Percentiles rank a stretch among this genome's conserved stretches.
phyloP scores from a whole-genome alignment of 805 yeast species.

The Ogataea henricii region DNA sequence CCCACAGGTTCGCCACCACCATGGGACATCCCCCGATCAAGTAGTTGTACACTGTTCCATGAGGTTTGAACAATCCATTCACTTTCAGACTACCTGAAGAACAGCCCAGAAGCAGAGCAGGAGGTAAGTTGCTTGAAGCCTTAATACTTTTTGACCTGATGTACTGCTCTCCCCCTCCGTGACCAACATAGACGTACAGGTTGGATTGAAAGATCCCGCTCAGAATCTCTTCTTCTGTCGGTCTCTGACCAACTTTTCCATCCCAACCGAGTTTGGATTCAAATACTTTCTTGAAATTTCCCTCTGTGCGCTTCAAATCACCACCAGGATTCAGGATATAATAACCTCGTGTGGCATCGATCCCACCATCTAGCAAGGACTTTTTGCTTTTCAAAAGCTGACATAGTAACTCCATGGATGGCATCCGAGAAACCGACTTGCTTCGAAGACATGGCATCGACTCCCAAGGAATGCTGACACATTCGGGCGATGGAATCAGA shows the following conservation, averaged over 20 bases:
- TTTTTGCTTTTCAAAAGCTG: slow-evolving; percentile 35
- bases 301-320: slow-evolving; percentile 71
- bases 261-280: slow-evolving; percentile 44
- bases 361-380: slow-evolving; percentile 17
- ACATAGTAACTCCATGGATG: slow-evolving; percentile 54
- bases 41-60: slow-evolving; percentile 78
- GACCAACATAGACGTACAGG: slow-evolving; percentile 82
- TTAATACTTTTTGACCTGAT: slow-evolving; percentile 57
- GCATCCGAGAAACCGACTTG: slow-evolving; percentile 71
- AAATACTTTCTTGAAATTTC: slow-evolving; percentile 50
- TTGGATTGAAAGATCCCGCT: slow-evolving; percentile 43
- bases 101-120: slow-evolving; percentile 80
- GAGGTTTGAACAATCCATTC: slow-evolving; percentile 65
- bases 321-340: slow-evolving; percentile 82
- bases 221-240: slow-evolving; percentile 56
- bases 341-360: slow-evolving; percentile 41
- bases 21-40: slow-evolving; percentile 79
- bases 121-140: slow-evolving; percentile 47
- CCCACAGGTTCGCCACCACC: slow-evolving; percentile 90
- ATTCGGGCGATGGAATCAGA: slow-evolving; percentile 64
- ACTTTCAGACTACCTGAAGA: slow-evolving; percentile 72
- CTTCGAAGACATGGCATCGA: slow-evolving; percentile 57
- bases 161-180: slow-evolving; percentile 94
- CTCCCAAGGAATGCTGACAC: slow-evolving; percentile 90
- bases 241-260: slow-evolving; percentile 56